Evolutionary conservation across 2,329 filamentous ascomycete species (phyloP).

Genomic region (Colletotrichum sp.): DNA sequence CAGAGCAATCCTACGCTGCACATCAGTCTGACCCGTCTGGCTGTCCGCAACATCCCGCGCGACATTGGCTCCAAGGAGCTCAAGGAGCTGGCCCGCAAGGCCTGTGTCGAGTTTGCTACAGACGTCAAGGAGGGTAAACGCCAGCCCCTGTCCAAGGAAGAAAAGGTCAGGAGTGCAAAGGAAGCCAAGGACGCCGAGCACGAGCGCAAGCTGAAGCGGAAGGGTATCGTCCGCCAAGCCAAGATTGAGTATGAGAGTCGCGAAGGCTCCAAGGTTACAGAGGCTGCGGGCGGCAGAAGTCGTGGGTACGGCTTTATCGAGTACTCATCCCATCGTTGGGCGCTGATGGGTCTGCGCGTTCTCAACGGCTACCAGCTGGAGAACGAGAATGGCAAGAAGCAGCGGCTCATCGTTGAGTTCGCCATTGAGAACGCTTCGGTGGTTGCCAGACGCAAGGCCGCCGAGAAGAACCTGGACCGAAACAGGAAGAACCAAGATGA

Average conservation of each 20-base stretch:
- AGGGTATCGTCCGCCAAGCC: constrained; percentile 87
- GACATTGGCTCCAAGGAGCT: constrained; percentile 84
- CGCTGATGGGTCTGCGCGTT: constrained; percentile 93
- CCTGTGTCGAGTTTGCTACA: constrained; percentile 91
- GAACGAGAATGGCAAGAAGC: constrained; percentile 75
- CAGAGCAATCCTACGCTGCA: constrained; percentile 90
- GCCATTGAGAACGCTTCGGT: constrained; percentile 98
- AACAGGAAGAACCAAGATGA: constrained; percentile 26
- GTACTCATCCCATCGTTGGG: constrained; percentile 91
- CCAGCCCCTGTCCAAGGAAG: constrained; percentile 85
- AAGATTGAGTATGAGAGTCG: constrained; percentile 93
- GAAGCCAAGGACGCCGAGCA: constrained; percentile 83
- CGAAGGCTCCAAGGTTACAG: constrained; percentile 82
- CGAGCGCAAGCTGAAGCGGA: constrained; percentile 79
- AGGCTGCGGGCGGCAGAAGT: constrained; percentile 79
- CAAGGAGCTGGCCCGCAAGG: constrained; percentile 88
- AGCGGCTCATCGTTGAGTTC: constrained; percentile 93
- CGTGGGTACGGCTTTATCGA: constrained; percentile 98
- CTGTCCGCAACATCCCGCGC: constrained; percentile 88
- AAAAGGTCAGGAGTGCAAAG: constrained; percentile 78
- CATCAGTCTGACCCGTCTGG: constrained; percentile 86
- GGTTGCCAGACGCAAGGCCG: constrained; percentile 70
- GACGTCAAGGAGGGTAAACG: constrained; percentile 84
- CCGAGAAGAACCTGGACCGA: constrained; percentile 34
- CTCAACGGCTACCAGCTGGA: constrained; percentile 78